Conservation (phyloP, 768 basidiomycete genomes). For the Tylopilus vinaceipallidus region DNA sequence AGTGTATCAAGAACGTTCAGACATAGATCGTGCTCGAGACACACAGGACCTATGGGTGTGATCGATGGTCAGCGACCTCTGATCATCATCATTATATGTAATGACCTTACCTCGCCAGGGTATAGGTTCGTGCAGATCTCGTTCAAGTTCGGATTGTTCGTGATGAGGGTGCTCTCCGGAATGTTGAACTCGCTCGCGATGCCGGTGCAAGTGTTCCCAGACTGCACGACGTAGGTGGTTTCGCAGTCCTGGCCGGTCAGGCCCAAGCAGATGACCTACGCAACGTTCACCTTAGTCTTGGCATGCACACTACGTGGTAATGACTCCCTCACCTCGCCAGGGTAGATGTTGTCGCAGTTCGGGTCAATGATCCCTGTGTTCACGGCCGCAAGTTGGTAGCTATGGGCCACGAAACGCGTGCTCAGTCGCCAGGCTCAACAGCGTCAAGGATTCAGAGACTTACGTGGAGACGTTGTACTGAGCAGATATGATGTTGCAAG, state of each 20-base stretch:
- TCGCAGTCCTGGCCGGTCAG: constrained; percentile 53
- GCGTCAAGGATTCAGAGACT: constrained; percentile 17
- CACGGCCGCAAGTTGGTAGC: constrained; percentile 58
- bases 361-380: constrained; percentile 49
- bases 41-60: constrained; percentile 24
- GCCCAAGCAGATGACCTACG: constrained; percentile 55
- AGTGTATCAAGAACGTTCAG: not conserved
- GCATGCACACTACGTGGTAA: not conserved
- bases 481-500: constrained; percentile 66
- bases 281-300: not conserved
- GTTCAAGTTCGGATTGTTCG: constrained; percentile 68
- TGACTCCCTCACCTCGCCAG: constrained; percentile 41
- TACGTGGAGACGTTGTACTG: constrained; percentile 62
- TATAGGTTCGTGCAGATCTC: constrained; percentile 52
- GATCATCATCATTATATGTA: not conserved
- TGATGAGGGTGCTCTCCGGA: constrained; percentile 42
- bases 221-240: constrained; percentile 44
- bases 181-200: constrained; percentile 45
- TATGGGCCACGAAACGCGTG: constrained; percentile 13
- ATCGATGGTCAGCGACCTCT: not conserved
- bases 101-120: constrained; percentile 48
- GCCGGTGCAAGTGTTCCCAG: constrained; percentile 49
- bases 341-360: constrained; percentile 54
- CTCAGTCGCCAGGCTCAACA: not conserved
- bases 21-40: constrained; percentile 25